Evolutionary conservation across 495 filamentous ascomycete species (phyloP), one percentile per base, ranked within the genome.

Genomic region (Chaetomidium leptoderma): DNA sequence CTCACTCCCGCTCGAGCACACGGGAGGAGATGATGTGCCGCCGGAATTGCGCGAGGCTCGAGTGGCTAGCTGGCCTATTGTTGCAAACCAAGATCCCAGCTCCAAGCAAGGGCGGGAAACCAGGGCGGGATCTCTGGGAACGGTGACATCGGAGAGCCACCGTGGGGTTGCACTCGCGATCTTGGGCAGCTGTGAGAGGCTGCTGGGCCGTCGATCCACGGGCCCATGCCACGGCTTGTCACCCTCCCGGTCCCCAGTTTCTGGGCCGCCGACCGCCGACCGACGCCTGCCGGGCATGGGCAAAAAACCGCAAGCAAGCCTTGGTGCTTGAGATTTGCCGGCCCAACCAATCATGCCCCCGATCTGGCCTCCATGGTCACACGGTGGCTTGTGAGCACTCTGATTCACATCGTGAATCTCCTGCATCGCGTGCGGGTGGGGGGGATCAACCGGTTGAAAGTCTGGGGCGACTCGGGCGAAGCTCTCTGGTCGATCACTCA

Each of bases 281-380:
- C 6, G 37, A 36, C 24, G 29, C 16, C 35, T 17, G 47, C 24
- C 6, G 37, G 46, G 26, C 17, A 40, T 37, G 35, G 39, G 24
- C 27, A n/a, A 19, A 2, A 45, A 49, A 13, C 17, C n/a, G n/a
- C n/a, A n/a, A n/a, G n/a, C n/a, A n/a, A n/a, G n/a, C n/a, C n/a
- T n/a, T n/a, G n/a, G n/a, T n/a, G n/a, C n/a, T n/a, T n/a, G n/a
- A n/a, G n/a, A n/a, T n/a, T n/a, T 27, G 27, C 32, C 35, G 42
- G 57, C 57, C 32, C 35, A 33, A 49, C 57, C 57, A 59, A 59
- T 59, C 30, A 33, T 6, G 42, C 21, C 6, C 3, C 10, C 40
- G 1, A 24, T 26, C 32, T 23, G 2, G 37, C 36, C 53, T 26
- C 29, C 40, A 26, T n/a, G 21, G 40, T 46, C 3, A 8, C 37